Percentiles rank a stretch among this genome's conserved stretches.
phyloP scores from a whole-genome alignment of 2,329 filamentous ascomycete genomes.

The Cytospora paraplurivora region DNA sequence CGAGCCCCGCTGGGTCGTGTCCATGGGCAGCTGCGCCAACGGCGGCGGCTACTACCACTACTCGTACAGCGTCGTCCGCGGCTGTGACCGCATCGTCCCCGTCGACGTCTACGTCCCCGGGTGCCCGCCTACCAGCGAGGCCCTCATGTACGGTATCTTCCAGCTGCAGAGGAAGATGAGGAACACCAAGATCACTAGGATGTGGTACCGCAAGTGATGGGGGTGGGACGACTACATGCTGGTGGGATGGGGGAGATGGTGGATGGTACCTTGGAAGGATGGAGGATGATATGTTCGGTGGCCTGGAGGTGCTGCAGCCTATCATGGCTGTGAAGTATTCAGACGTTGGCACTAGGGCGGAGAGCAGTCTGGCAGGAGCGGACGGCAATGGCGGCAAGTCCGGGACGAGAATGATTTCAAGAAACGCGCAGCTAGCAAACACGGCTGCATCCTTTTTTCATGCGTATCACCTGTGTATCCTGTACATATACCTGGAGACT shows the following conservation, averaged over 20 bases:
- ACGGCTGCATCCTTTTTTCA: slow-evolving; percentile 13
- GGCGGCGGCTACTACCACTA: slow-evolving; percentile 76
- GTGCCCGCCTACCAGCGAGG: slow-evolving; percentile 55
- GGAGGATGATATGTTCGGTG: background rate
- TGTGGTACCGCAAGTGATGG: slow-evolving; percentile 54
- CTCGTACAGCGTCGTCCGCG: slow-evolving; percentile 66
- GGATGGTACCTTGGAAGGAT: background rate
- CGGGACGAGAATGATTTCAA: background rate
- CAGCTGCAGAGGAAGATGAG: slow-evolving; percentile 72
- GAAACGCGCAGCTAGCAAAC: slow-evolving; percentile 6
- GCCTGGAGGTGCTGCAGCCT: background rate
- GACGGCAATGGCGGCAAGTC: background rate
- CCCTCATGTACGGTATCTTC: slow-evolving; percentile 60
- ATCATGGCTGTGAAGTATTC: background rate
- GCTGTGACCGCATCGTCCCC: slow-evolving; percentile 66
- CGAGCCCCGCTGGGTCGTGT: slow-evolving; percentile 80
- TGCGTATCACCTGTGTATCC: slow-evolving; percentile 2
- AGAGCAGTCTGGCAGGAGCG: too few species aligned
- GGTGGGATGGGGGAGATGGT: background rate
- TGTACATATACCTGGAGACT: slow-evolving; percentile 23
- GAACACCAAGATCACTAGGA: slow-evolving; percentile 47
- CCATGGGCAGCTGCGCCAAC: slow-evolving; percentile 72
- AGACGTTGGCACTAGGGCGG: background rate
- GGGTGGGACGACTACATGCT: background rate
- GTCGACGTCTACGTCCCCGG: slow-evolving; percentile 71